Conservation (phyloP, 1,139 yeast species). For the Protomyces pachydermus region DNA sequence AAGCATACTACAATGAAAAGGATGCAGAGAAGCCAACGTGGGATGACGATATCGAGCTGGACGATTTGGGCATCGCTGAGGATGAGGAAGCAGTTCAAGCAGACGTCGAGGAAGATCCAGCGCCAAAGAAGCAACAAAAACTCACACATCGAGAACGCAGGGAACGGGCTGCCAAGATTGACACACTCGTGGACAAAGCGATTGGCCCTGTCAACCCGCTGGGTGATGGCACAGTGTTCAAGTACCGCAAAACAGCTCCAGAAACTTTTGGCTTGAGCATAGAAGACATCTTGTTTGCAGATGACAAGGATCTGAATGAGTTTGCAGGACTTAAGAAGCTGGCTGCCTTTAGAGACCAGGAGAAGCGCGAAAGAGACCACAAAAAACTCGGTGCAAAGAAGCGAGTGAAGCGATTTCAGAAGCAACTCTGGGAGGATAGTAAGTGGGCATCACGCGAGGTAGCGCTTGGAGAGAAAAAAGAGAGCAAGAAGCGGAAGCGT, state of each 20-base stretch:
- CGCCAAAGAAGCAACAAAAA: slow-evolving; percentile 52
- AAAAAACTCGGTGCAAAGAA: slow-evolving; percentile 78
- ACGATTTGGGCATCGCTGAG: slow-evolving; percentile 28
- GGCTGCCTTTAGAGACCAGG: slow-evolving; percentile 84
- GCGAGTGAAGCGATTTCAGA: slow-evolving; percentile 84
- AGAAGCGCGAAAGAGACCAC: slow-evolving; percentile 67
- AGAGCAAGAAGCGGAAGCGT: not conserved
- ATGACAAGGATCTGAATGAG: slow-evolving; percentile 75
- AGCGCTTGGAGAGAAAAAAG: not conserved
- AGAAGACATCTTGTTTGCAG: slow-evolving; percentile 84
- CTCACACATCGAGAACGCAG: slow-evolving; percentile 52
- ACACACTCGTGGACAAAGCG: slow-evolving; percentile 17
- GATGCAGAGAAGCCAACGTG: slow-evolving; percentile 53
- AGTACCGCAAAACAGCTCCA: slow-evolving; percentile 91
- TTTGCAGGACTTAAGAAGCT: slow-evolving; percentile 84
- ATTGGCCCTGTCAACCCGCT: slow-evolving; percentile 34
- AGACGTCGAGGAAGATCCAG: slow-evolving; percentile 32
- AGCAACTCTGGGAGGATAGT: slow-evolving; percentile 46
- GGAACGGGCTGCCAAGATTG: slow-evolving; percentile 8
- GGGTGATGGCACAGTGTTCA: slow-evolving; percentile 44
- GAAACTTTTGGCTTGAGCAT: slow-evolving; percentile 83
- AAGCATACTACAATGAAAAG: slow-evolving; percentile 60
- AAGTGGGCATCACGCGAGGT: slow-evolving; percentile 4
- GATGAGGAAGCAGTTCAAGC: slow-evolving; percentile 38
- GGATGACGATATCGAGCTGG: slow-evolving; percentile 46